Evolutionary conservation across 108 stramenopile genomes (phyloP), one percentile per base, ranked within the genome.

Genomic region (Skeletonema menzelii): DNA sequence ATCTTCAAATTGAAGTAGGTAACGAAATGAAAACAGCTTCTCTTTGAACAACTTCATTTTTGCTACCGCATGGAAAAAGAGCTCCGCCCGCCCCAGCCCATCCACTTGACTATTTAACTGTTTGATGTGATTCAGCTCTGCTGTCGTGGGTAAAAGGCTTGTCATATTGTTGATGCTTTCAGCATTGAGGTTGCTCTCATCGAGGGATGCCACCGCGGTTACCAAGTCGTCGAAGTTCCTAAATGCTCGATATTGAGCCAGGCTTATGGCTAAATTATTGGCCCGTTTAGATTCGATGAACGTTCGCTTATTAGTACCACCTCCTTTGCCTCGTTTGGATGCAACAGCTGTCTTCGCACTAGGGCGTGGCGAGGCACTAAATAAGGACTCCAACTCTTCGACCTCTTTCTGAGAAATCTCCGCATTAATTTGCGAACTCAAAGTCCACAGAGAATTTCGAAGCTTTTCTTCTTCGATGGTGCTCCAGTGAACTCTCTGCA

Each of bases 401-500:
- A 85, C 77, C n/a, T 80, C 77, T 22, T 58, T 53, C 1, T 58
- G 38, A 31, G 66, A 61, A 28, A 83, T 59, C n/a, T 73, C 76
- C 12, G 57, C 56, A 14, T 73, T 37, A 24, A 42, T 56, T 27
- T 67, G 35, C 7, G 40, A 72, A 32, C 66, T 53, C 11, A 28
- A 14, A 65, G 72, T 72, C 84, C 84, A 85, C 26, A 85, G 19
- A 6, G 79, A 80, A 56, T 74, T 73, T 26, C 71, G 53, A 0
- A 85, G 67, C 32, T 49, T 67, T 12, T 80, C 80, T 22, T 82
- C 72, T 14, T 76, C 35, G 11, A 85, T 67, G 2, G 72, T 53
- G 44, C 59, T 82, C 80, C 76, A 78, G 31, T 78, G 77, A 37
- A 85, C 73, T 67, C 77, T 77, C 59, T 82, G 76, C 69, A 78